A percentile compares a stretch with the other conserved stretches of the same genome.
Evolutionary conservation across 2,329 filamentous ascomycete species (phyloP).

Genomic region (Xylaria sp.): DNA sequence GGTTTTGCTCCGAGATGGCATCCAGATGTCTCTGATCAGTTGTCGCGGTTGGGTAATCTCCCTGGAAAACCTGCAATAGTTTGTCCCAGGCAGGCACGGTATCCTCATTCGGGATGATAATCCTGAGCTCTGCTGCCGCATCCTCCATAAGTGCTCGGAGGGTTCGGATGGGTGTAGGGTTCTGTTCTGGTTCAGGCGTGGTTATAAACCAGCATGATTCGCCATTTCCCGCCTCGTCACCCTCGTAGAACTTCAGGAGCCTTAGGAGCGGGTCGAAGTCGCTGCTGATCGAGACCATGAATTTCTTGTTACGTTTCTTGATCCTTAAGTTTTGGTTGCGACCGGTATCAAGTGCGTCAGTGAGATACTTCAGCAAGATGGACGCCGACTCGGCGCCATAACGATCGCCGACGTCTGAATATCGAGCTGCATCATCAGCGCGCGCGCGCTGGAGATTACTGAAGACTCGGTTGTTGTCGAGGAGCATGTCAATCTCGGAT

Average conservation of each 20-base stretch:
- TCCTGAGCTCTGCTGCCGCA: constrained; percentile 28
- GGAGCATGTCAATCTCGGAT: constrained; percentile 47
- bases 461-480: constrained; percentile 49
- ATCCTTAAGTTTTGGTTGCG: constrained; percentile 46
- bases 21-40: neutral
- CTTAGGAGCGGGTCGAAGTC: constrained; percentile 53
- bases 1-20: constrained; percentile 22
- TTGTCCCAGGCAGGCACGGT: constrained; percentile 29
- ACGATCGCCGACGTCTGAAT: constrained; percentile 45
- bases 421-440: constrained; percentile 52
- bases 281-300: constrained; percentile 55
- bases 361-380: constrained; percentile 56
- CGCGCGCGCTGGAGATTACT: constrained; percentile 44
- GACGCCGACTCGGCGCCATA: constrained; percentile 45
- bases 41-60: constrained; percentile 7
- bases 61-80: constrained; percentile 29
- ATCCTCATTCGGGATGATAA: constrained; percentile 6
- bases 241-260: constrained; percentile 52
- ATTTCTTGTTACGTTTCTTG: constrained; percentile 60
- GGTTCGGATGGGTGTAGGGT: constrained; percentile 40
- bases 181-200: constrained; percentile 40
- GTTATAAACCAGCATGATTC: constrained; percentile 44
- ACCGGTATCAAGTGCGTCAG: constrained; percentile 48
- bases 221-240: constrained; percentile 40
- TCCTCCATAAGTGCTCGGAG: constrained; percentile 38